Percentiles rank a stretch among this genome's conserved stretches.
Evolutionary conservation across 2,329 filamentous ascomycete species (phyloP).

Genomic region (Diplodia mutila): DNA sequence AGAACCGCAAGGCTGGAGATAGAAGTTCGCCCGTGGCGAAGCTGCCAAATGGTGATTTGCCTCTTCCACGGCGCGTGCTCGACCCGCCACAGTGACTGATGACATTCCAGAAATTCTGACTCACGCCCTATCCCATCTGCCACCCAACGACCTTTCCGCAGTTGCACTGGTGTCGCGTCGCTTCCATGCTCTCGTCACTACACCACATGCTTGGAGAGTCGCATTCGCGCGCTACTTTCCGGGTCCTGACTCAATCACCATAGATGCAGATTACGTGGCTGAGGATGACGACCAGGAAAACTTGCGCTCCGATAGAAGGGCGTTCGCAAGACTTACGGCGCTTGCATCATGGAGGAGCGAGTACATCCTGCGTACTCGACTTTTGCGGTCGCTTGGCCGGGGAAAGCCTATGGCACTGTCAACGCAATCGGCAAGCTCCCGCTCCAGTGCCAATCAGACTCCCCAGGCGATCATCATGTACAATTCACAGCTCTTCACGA

Average conservation of each 20-base stretch:
- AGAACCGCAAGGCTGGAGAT: constrained; percentile 47
- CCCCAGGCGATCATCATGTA: constrained; percentile 79
- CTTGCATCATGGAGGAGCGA: constrained; percentile 95
- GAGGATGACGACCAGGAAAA: constrained; percentile 39
- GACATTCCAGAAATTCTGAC: constrained; percentile 77
- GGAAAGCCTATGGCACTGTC: constrained; percentile 71
- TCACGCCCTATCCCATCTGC: constrained; percentile 86
- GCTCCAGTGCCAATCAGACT: constrained; percentile 63
- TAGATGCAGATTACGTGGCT: constrained; percentile 50
- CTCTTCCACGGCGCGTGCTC: not conserved
- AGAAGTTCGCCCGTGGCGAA: constrained; percentile 56
- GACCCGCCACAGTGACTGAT: constrained; percentile 29
- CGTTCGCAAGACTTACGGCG: constrained; percentile 80
- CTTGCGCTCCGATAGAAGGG: constrained; percentile 72
- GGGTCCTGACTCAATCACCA: constrained; percentile 64
- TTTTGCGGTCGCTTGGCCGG: constrained; percentile 77
- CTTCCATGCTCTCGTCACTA: constrained; percentile 85
- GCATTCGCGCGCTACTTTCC: constrained; percentile 92
- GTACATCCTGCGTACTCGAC: constrained; percentile 83
- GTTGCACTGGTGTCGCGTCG: constrained; percentile 85
- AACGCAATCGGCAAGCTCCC: constrained; percentile 28
- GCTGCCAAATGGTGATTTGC: constrained; percentile 78
- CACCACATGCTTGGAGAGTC: constrained; percentile 89
- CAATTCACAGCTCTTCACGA: constrained; percentile 78
- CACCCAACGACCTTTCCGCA: constrained; percentile 78